Evolutionary conservation across 805 yeast species (phyloP).

Genomic region (Saturnispora diversa): DNA sequence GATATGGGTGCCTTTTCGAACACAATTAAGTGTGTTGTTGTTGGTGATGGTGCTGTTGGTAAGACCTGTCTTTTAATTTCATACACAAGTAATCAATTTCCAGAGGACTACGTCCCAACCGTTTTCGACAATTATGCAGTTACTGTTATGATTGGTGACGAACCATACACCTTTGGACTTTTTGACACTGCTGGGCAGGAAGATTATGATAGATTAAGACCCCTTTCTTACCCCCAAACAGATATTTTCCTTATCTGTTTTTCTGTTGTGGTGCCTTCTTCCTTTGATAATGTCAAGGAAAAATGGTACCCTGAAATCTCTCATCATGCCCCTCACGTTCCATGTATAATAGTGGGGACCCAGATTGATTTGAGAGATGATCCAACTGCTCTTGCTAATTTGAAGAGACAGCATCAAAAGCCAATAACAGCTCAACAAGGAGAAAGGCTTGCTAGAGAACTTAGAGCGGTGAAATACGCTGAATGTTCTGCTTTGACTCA

Average conservation of each 20-base stretch:
- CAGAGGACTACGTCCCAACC: conserved; percentile 98
- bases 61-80: conserved; percentile 93
- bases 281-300: conserved; percentile 94
- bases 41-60: conserved; percentile 99
- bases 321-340: conserved; percentile 95
- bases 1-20: conserved; percentile 16
- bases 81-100: conserved; percentile 93
- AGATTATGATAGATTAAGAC: conserved; percentile 96
- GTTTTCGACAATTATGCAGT: conserved; percentile 94
- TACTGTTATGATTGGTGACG: conserved; percentile 94
- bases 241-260: conserved; percentile 95
- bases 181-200: conserved; percentile 99
- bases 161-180: conserved; percentile 93
- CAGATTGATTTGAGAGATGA: conserved; percentile 93
- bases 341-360: conserved; percentile 94
- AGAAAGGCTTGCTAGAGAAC: conserved; percentile 85
- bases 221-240: conserved; percentile 92
- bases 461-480: conserved; percentile 92
- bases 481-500: conserved; percentile 98
- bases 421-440: conserved; percentile 86
- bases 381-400: conserved; percentile 79
- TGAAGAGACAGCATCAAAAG: conserved; percentile 80
- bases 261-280: conserved; percentile 93
- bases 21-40: conserved; percentile 88
- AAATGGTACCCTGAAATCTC: conserved; percentile 97